phyloP scores from a whole-genome alignment of 2,329 filamentous ascomycete species.

The Chlorencoelia australis region DNA sequence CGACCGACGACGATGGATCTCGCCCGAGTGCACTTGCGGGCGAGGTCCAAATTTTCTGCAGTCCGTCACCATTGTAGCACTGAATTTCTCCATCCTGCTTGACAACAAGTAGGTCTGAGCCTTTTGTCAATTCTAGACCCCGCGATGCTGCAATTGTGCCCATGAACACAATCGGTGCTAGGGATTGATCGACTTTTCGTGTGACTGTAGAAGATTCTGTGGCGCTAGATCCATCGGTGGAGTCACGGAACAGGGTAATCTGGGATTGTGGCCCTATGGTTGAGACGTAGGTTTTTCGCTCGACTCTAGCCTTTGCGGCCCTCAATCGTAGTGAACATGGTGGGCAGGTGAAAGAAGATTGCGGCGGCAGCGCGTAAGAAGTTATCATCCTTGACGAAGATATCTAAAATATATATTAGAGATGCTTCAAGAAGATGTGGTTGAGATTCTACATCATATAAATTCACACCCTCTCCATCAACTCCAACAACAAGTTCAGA shows the following conservation, averaged over 20 bases:
- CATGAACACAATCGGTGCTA: conserved; percentile 34
- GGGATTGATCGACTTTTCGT: conserved; percentile 31
- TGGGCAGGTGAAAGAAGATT: conserved; percentile 52
- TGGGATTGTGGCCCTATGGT: conserved; percentile 38
- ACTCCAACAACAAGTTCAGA: conserved; percentile 53
- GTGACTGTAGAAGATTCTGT: conserved; percentile 41
- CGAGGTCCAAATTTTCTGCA: conserved; percentile 39
- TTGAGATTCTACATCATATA: conserved; percentile 48
- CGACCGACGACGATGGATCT: conserved; percentile 27
- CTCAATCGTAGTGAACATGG: conserved; percentile 45
- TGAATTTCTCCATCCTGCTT: conserved; percentile 50
- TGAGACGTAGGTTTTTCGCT: conserved; percentile 52
- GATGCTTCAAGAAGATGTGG: not conserved
- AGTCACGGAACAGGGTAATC: conserved; percentile 50
- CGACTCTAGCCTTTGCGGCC: conserved; percentile 35
- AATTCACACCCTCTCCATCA: conserved; percentile 54
- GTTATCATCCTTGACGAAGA: conserved; percentile 51
- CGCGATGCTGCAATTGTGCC: conserved; percentile 23
- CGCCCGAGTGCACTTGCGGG: conserved; percentile 27
- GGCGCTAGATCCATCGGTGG: conserved; percentile 40
- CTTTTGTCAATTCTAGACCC: conserved; percentile 6
- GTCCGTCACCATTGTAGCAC: conserved; percentile 47
- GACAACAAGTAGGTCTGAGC: conserved; percentile 41
- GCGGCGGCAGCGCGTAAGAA: conserved; percentile 56
- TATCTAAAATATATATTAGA: conserved; percentile 34